Conservation (phyloP, 176 grass and related monocot genomes). For the Raddia guianensis region DNA sequence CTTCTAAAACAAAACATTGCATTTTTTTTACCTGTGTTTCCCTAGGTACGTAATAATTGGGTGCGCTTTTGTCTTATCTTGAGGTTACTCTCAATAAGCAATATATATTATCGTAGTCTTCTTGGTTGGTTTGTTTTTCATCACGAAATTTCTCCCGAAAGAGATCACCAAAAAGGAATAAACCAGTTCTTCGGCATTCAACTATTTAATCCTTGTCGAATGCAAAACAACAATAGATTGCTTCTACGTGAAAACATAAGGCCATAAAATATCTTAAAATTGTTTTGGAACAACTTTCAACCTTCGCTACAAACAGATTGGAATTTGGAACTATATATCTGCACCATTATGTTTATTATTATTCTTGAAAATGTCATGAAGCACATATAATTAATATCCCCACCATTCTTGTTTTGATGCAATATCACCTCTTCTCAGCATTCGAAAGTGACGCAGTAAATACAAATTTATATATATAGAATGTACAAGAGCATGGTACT, state of each 20-base stretch:
- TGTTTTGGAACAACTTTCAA: background rate
- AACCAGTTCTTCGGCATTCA: background rate
- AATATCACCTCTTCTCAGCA: background rate
- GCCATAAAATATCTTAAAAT: background rate
- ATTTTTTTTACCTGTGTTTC: background rate
- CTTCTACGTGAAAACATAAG: background rate
- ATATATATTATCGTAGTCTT: background rate
- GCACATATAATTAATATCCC: background rate
- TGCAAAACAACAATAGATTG: background rate
- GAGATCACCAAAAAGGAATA: background rate
- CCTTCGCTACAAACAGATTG: background rate
- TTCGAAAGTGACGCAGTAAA: no score
- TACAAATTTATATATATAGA: no score
- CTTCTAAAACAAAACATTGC: background rate
- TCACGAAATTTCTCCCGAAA: background rate
- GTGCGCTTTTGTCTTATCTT: background rate
- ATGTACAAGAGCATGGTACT: no score
- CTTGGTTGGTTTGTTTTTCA: background rate
- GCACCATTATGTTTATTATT: background rate
- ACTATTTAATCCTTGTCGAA: background rate
- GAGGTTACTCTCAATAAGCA: background rate
- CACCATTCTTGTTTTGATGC: background rate
- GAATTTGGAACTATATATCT: background rate
- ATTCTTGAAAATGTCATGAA: slow-evolving; percentile 5
- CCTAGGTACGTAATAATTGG: background rate